phyloP scores from a whole-genome alignment of 805 yeast genomes.

The Ogataea thermomethanolica region DNA sequence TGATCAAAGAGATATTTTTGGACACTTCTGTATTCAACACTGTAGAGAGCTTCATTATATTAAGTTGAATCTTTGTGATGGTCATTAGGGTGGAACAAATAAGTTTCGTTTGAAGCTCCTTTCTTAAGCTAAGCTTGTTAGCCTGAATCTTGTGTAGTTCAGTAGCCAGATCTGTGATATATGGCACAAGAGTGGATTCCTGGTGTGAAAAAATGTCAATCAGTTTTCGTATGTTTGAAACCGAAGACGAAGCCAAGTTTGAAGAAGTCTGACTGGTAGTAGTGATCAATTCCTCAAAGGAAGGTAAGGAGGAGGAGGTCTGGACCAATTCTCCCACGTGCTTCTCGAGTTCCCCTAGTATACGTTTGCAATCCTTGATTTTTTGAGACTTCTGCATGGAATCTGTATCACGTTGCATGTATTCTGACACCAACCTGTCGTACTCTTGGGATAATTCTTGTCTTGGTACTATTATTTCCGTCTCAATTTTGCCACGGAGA shows the following conservation, averaged over 20 bases:
- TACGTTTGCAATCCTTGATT: conserved; percentile 20
- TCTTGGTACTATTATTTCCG: conserved; percentile 36
- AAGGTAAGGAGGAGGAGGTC: conserved; percentile 25
- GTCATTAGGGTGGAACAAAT: conserved; percentile 33
- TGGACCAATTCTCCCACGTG: conserved; percentile 22
- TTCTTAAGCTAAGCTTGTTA: conserved; percentile 33
- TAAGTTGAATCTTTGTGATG: conserved; percentile 38
- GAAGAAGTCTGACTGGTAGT: conserved; percentile 30
- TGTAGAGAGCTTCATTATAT: conserved; percentile 33
- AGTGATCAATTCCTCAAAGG: conserved; percentile 30
- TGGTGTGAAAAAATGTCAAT: conserved; percentile 23
- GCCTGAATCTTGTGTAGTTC: conserved; percentile 37
- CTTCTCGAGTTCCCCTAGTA: conserved; percentile 22
- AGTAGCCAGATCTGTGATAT: conserved; percentile 33
- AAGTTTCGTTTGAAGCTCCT: conserved; percentile 32
- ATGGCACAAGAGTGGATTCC: conserved; percentile 24
- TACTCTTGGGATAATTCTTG: conserved; percentile 38
- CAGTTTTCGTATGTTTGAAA: conserved; percentile 22
- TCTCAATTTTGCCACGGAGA: conserved; percentile 35
- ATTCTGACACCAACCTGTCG: conserved; percentile 38
- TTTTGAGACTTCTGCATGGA: conserved; percentile 12
- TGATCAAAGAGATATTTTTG: conserved; percentile 30
- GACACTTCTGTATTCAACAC: conserved; percentile 32
- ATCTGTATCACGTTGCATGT: conserved; percentile 23
- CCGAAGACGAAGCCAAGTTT: conserved; percentile 22